Evolutionary conservation across 139 green algal genomes (phyloP).

Genomic region (Volvox africanus): DNA sequence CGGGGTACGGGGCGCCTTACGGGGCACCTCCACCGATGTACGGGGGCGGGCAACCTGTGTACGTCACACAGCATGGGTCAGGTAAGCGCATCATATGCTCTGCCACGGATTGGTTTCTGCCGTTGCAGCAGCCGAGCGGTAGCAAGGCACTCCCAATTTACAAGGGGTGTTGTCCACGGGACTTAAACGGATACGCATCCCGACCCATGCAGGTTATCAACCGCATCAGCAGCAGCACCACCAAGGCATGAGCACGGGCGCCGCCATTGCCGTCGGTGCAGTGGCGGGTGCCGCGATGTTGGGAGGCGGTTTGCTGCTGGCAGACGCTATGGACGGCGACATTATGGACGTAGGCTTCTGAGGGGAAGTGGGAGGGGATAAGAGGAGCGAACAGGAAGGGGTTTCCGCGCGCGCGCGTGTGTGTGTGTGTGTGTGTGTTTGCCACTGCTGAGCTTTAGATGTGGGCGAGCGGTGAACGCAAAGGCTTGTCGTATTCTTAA

Average conservation of each 20-base stretch:
- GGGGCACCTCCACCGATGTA: not conserved
- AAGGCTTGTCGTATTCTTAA: too few relatives aligned
- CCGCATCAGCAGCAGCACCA: constrained; percentile 6
- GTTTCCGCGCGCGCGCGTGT: too few relatives aligned
- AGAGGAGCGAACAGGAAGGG: too few relatives aligned
- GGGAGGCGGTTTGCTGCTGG: not conserved
- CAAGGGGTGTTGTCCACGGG: too few relatives aligned
- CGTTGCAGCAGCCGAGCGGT: too few relatives aligned
- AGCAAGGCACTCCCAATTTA: too few relatives aligned
- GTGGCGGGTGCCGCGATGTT: not conserved
- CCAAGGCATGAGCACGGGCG: constrained; percentile 18
- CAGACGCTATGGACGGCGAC: constrained; percentile 22
- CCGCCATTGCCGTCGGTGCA: constrained; percentile 1
- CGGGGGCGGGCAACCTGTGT: not conserved
- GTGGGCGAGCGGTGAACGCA: too few relatives aligned
- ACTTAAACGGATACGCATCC: not conserved
- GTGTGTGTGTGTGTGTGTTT: not conserved
- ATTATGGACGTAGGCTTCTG: constrained; percentile 25
- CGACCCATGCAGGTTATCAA: not conserved
- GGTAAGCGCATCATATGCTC: not conserved
- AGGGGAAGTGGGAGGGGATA: too few relatives aligned
- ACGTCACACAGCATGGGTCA: not conserved
- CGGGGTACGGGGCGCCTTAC: too few relatives aligned
- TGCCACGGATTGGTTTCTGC: too few relatives aligned
- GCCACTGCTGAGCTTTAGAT: too few relatives aligned